phyloP scores from a whole-genome alignment of 208 protist genomes.

The Trypanosoma mega region DNA sequence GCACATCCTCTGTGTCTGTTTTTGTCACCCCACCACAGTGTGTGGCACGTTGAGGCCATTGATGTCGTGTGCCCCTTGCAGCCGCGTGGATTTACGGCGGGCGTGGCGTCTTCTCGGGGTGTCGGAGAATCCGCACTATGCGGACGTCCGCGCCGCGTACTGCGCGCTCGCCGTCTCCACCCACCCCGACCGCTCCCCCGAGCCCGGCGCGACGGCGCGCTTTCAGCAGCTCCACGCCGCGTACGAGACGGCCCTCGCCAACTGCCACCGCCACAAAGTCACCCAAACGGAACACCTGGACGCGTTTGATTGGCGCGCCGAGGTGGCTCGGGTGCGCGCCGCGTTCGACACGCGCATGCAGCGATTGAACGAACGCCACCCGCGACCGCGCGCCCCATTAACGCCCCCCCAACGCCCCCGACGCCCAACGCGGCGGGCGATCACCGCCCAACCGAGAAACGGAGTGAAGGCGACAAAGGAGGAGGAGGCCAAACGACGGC shows the following conservation, averaged over 20 bases:
- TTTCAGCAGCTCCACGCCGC: constrained; percentile 25
- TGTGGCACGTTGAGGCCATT: no score
- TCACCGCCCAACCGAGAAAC: not conserved
- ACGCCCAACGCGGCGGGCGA: not conserved
- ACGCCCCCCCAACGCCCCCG: no score
- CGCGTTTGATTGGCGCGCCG: constrained; percentile 23
- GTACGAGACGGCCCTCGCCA: constrained; percentile 19
- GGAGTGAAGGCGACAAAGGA: not conserved
- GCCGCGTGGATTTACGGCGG: not conserved
- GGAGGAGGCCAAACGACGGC: not conserved
- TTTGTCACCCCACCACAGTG: not conserved
- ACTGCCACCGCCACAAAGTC: not conserved
- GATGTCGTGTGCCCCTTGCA: constrained; percentile 4
- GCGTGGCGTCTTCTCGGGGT: constrained; percentile 23
- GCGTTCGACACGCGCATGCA: not conserved
- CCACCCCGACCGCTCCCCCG: constrained; percentile 23
- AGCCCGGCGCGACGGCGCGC: constrained; percentile 10
- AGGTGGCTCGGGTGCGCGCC: constrained; percentile 19
- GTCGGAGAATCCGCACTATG: constrained; percentile 5
- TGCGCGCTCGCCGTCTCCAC: constrained; percentile 20
- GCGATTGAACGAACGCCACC: not conserved
- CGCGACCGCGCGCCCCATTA: no score
- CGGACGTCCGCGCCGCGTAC: constrained; percentile 21
- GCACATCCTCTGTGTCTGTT: not conserved
- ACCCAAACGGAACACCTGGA: not conserved